A percentile compares a stretch with the other conserved stretches of the same genome.
phyloP scores from a whole-genome alignment of 352 stramenopile species.

The Pseudoperonospora humuli region DNA sequence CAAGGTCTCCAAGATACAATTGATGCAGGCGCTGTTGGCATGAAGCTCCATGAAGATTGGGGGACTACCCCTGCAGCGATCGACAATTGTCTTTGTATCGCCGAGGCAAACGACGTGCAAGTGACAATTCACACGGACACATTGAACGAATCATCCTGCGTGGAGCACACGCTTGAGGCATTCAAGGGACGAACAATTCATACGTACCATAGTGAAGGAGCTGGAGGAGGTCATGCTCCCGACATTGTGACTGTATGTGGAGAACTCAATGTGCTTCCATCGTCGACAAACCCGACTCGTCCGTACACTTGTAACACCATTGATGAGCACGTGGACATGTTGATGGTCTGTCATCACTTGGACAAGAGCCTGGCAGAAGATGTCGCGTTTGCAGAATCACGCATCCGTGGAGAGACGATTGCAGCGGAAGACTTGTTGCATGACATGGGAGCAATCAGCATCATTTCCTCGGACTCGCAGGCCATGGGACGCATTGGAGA shows the following conservation, averaged over 20 bases:
- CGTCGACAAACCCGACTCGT: constrained; percentile 94
- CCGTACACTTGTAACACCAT: constrained; percentile 97
- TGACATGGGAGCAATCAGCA: constrained; percentile 95
- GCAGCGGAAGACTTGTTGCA: constrained; percentile 96
- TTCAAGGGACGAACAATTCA: constrained; percentile 96
- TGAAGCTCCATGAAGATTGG: constrained; percentile 98
- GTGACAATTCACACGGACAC: constrained; percentile 98
- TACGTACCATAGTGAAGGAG: constrained; percentile 94
- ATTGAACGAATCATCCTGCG: constrained; percentile 94
- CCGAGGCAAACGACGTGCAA: constrained; percentile 89
- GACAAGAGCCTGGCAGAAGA: constrained; percentile 94
- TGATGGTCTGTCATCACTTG: constrained; percentile 98
- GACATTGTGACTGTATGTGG: constrained; percentile 96
- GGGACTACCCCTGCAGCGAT: constrained; percentile 94
- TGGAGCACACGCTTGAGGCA: constrained; percentile 92
- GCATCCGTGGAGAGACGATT: constrained; percentile 96
- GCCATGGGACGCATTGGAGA: constrained; percentile 96
- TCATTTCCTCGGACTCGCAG: constrained; percentile 95
- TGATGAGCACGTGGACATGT: constrained; percentile 98
- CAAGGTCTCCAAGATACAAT: constrained; percentile 87
- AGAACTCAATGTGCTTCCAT: constrained; percentile 91
- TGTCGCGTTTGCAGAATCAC: constrained; percentile 95
- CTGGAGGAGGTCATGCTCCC: constrained; percentile 90
- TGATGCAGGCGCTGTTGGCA: constrained; percentile 85
- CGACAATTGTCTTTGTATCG: constrained; percentile 88